These are phyloP conservation scores for Nothophaeocryptopus gaeumannii DNA, from an alignment of 2,329 filamentous ascomycete species.

Conservation along the genomic window DNA sequence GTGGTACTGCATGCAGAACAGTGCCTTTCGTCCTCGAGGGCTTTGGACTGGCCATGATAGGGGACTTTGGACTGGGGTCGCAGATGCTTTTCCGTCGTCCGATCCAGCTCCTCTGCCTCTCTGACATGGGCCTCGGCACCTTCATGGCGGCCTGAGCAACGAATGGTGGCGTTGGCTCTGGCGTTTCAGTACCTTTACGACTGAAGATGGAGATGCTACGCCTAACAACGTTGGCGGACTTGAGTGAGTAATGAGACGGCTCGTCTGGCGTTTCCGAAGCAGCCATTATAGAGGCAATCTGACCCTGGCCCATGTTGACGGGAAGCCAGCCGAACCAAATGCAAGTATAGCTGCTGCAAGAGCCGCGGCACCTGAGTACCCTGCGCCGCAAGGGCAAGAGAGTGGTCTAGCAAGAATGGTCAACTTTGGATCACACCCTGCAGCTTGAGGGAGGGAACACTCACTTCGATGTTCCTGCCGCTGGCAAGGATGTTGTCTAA, in stretches of 20 bases:
- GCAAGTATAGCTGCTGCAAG: too few species aligned
- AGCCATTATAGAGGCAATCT: too few species aligned
- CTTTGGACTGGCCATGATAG: neutral
- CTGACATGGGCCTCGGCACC: constrained; percentile 21
- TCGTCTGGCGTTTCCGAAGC: too few species aligned
- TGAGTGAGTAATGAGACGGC: neutral
- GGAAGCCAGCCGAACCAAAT: too few species aligned
- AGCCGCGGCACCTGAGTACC: too few species aligned
- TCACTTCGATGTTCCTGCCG: too few species aligned
- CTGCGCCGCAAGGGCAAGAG: too few species aligned
- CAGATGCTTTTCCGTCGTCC: constrained; percentile 15
- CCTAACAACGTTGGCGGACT: constrained; percentile 14
- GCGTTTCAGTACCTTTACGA: constrained; percentile 31
- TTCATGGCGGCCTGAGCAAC: constrained; percentile 22
- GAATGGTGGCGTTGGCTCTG: constrained; percentile 22
- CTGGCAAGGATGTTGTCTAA: too few species aligned
- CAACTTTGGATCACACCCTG: too few species aligned
- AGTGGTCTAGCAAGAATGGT: too few species aligned
- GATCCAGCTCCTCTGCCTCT: constrained; percentile 27
- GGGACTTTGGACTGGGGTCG: neutral
- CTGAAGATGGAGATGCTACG: constrained; percentile 39
- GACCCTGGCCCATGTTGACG: too few species aligned
- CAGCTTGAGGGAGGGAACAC: too few species aligned
- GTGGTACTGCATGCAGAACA: constrained; percentile 34
- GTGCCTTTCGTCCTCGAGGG: constrained; percentile 23